Base-by-base conservation (phyloP, 345 rosid genomes). In the Brassica cretica region DNA sequence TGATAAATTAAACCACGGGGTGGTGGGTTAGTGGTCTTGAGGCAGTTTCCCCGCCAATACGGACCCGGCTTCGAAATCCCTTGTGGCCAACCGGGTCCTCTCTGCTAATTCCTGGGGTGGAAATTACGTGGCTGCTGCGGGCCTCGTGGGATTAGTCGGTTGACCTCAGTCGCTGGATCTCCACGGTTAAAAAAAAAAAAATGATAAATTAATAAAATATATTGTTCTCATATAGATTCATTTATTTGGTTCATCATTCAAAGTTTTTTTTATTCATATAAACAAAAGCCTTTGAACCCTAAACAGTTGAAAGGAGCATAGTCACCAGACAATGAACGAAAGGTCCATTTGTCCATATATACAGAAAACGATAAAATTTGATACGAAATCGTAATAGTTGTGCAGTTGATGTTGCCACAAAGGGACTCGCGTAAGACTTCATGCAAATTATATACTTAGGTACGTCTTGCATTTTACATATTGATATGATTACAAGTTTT, bases 401-500 rank as follows among this genome's bases (percentile, higher is more conserved):
- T 78, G 77, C 65, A 64, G 66, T 66, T 78, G 81, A 78, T 72
- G 77, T 66, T 72, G 77, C 81, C 81, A 78, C 77, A 8, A 37
- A 78, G 62, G 32, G 51, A 78, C 72, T 78, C 66, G 66, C 72
- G 77, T 72, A 78, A 78, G 77, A 56, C 49, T 66, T 39, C 76
- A 72, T 72, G 81, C 68, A 78, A 78, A 51, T 66, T n/a, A 66
- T 55, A 77, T 70, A 5, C 51, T 6, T 16, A 53, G 19, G n/a
- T 69, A 71, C 15, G 11, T 56, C 32, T 77, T 25, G 32, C 39
- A 49, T 62, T 61, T 15, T 44, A 18, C 73, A n/a, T 37, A 44
- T 37, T 55, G n/a, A 15, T 72, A 41, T 63, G 30, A 69, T 70
- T 35, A 77, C 64, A 64, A 19, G 39, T 29, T 37, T 21, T 46